phyloP scores from a whole-genome alignment of 2,329 filamentous ascomycete genomes.

The Aspergillus proliferans region DNA sequence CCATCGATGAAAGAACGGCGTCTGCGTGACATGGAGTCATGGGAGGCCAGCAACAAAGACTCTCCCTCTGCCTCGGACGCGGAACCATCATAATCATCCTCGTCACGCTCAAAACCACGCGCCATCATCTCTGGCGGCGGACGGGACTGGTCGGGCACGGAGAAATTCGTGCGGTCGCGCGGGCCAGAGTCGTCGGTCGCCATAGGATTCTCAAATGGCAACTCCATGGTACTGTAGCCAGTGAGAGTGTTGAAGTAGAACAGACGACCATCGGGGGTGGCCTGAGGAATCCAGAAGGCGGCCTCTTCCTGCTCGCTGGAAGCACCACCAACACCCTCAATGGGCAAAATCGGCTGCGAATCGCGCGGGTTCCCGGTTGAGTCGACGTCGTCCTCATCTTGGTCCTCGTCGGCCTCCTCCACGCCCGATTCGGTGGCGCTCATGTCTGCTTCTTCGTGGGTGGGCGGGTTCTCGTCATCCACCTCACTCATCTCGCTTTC shows the following conservation, averaged over 20 bases:
- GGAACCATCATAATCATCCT: conserved; percentile 90
- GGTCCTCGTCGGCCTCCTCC: conserved; percentile 57
- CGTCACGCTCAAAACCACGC: conserved; percentile 70
- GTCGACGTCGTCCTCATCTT: conserved; percentile 62
- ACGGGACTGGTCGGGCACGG: conserved; percentile 80
- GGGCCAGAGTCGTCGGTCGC: conserved; percentile 77
- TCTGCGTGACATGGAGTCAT: conserved; percentile 59
- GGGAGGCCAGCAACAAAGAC: conserved; percentile 62
- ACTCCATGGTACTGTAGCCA: conserved; percentile 86
- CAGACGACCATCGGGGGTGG: conserved; percentile 81
- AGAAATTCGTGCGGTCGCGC: conserved; percentile 79
- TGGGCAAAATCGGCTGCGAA: conserved; percentile 54
- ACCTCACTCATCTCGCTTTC: conserved; percentile 71
- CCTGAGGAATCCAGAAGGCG: conserved; percentile 98
- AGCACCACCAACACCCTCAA: conserved; percentile 55
- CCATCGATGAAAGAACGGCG: conserved; percentile 64
- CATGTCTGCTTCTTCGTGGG: conserved; percentile 48
- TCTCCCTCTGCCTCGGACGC: conserved; percentile 79
- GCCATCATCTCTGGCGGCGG: conserved; percentile 89
- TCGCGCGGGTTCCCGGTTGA: conserved; percentile 62
- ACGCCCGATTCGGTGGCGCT: conserved; percentile 41
- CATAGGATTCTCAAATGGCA: conserved; percentile 84
- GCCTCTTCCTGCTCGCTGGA: conserved; percentile 71
- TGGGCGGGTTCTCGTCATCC: conserved; percentile 54
- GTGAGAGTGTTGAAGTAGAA: conserved; percentile 99